Evolutionary conservation across 2,329 filamentous ascomycete genomes (phyloP).

Genomic region (Huntiella moniliformis): DNA sequence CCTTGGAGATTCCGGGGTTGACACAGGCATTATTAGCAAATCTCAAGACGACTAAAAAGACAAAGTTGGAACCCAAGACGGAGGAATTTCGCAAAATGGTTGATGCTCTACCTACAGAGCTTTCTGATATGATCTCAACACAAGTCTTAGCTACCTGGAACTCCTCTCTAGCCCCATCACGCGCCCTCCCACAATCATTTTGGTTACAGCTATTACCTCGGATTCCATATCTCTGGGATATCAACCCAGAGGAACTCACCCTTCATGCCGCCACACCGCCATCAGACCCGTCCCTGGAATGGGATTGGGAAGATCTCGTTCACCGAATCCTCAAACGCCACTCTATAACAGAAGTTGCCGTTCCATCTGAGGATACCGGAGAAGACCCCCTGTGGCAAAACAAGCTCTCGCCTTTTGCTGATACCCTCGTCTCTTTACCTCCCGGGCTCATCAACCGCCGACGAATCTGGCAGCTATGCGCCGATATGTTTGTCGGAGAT

Average conservation of each 20-base stretch:
- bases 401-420: background rate
- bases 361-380: background rate
- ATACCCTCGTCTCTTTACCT: background rate
- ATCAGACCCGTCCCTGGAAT: slow-evolving; percentile 1
- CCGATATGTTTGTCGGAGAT: slow-evolving; percentile 8
- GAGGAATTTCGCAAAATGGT: background rate
- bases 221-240: slow-evolving; percentile 4
- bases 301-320: slow-evolving; percentile 7
- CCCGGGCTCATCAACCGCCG: slow-evolving; percentile 2
- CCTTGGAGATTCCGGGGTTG: background rate
- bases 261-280: background rate
- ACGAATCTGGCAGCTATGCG: slow-evolving; percentile 7
- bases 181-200: background rate
- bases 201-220: background rate
- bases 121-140: background rate
- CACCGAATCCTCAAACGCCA: background rate
- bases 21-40: slow-evolving; percentile 4
- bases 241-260: background rate
- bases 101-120: background rate
- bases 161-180: background rate
- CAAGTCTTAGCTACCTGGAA: background rate
- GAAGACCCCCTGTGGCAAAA: slow-evolving; percentile 1
- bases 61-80: background rate
- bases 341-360: too few relatives aligned
- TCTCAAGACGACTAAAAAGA: background rate